Base-by-base conservation (phyloP, 2,329 filamentous ascomycete genomes). In the Aspergillus sp. region DNA sequence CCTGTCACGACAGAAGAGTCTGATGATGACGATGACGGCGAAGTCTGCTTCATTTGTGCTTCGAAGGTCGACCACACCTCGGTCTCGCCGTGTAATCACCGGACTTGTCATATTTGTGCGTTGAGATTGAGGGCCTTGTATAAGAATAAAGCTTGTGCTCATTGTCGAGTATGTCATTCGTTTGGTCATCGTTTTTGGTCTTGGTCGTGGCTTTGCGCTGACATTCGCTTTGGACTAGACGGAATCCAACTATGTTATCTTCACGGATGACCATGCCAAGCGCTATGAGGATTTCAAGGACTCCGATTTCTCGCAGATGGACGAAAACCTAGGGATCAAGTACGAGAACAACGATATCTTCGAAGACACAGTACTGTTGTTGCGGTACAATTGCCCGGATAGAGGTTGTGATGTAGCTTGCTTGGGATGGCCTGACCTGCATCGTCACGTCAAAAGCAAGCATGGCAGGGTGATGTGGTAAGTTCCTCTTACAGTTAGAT, bases 31-130 rank as follows among this genome's bases (percentile, higher is more conserved):
- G 81, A 81, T 30, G 90, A 92, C 58, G 89, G 84, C 25, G 92
- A 97, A 64, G 85, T 97, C 63, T 99, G 95, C 85, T 98, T 98
- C 78, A 99, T 99, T 72, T 99, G 95, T 78, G 94, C 95, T 59
- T 97, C 93, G 66, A 87, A 89, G 2, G 89, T 99, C 51, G 87
- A 90, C 52, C 92, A 98, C 80, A 88, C 91, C 69, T 90, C 93
- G 9, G 87, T 99, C 65, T 88, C 93, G 32, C 94, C 95, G 19
- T 99, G 95, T 79, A 98, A 97, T 76, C 95, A 99, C 79, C 86
- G 91, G 59, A 97, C 94, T 52, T 99, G 95, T 74, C 95, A 99
- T 79, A 97, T 98, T 66, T 99, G 95, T 76, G 89, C 92, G 9
- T 80, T 99, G 68, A 87, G 95, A 61, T 87, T 98, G 86, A 87